Evolutionary conservation across 768 basidiomycete species (phyloP), one percentile per base, ranked within the genome.

Genomic region (Agaricus blazei): DNA sequence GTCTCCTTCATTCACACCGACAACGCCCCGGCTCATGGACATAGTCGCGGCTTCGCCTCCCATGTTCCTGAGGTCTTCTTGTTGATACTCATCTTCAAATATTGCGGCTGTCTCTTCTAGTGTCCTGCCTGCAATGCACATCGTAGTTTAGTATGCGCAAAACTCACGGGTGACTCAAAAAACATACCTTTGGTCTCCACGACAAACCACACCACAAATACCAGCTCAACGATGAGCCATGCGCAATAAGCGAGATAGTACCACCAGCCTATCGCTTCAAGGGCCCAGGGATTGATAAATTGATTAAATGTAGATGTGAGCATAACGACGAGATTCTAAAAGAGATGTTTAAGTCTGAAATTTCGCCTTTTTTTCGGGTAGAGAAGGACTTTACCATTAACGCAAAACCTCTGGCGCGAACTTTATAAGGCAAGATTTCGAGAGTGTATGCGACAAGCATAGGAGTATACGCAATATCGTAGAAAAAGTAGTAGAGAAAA

Each of bases 361-460:
- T 11, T 15, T 19, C 19, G 19, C 19, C 19, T 19, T 19, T 19
- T 19, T 19, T 19, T 19, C 19, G 19, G 19, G 19, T 19, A 19
- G 19, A 19, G 19, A 19, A 19, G 19, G 19, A 23, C 64, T 75
- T 14, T 56, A 84, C 85, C 84, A 90, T 88, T 36, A 88, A 65
- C 6, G 88, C 84, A 58, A 89, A 85, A 0, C 90, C 90, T 62
- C 84, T 89, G 9, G 90, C 90, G 50, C 92, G 84, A 56, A 93
- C 84, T 56, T 74, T 77, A 69, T 83, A 90, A 0, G 90, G 91
- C 3, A 93, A 68, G 59, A 94, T 92, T 66, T 94, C 93, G 55
- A 93, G 72, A 5, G 80, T 77, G 60, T 83, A 79, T 4, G 75
- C 72, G 15, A 79, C 71, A 26, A 88, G 72, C 69, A 93, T 78